phyloP scores from a whole-genome alignment of 306 rosid genomes.

The Pyrus communis region DNA sequence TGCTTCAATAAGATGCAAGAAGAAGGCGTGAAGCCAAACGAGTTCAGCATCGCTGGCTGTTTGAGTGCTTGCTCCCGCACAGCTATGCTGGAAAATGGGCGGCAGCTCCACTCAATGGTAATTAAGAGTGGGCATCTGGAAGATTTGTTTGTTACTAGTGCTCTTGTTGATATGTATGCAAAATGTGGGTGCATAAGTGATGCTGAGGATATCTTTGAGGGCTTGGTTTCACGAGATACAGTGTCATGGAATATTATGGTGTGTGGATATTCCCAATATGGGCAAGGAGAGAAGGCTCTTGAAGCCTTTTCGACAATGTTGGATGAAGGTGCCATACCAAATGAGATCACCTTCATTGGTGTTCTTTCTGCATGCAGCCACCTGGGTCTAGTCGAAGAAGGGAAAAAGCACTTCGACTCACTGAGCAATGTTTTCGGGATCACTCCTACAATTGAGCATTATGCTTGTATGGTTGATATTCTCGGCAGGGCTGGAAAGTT shows the following conservation, averaged over 20 bases:
- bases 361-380: slow-evolving; percentile 32
- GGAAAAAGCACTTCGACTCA: slow-evolving; percentile 20
- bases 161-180: slow-evolving; percentile 33
- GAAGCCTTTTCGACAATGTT: slow-evolving; percentile 15
- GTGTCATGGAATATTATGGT: slow-evolving; percentile 33
- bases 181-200: slow-evolving; percentile 32
- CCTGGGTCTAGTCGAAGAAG: slow-evolving; percentile 32
- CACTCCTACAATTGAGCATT: slow-evolving; percentile 26
- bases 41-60: slow-evolving; percentile 23
- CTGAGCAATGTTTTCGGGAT: slow-evolving; percentile 20
- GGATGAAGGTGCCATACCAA: slow-evolving; percentile 22
- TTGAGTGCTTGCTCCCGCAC: slow-evolving; percentile 33
- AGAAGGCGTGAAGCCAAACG: slow-evolving; percentile 35
- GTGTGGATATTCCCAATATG: slow-evolving; percentile 27
- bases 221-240: slow-evolving; percentile 15
- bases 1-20: slow-evolving; percentile 24
- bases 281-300: slow-evolving; percentile 29
- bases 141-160: slow-evolving; percentile 23
- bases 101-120: slow-evolving; percentile 28
- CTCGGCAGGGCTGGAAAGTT: slow-evolving; percentile 36
- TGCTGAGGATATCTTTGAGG: slow-evolving; percentile 19
- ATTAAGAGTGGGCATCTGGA: slow-evolving; percentile 21
- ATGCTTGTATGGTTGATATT: slow-evolving; percentile 43
- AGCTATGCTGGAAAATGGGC: slow-evolving; percentile 22
- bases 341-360: slow-evolving; percentile 30